Conservation (phyloP, 164 flowering plant species). For the Tetrastigma voinierianum region DNA sequence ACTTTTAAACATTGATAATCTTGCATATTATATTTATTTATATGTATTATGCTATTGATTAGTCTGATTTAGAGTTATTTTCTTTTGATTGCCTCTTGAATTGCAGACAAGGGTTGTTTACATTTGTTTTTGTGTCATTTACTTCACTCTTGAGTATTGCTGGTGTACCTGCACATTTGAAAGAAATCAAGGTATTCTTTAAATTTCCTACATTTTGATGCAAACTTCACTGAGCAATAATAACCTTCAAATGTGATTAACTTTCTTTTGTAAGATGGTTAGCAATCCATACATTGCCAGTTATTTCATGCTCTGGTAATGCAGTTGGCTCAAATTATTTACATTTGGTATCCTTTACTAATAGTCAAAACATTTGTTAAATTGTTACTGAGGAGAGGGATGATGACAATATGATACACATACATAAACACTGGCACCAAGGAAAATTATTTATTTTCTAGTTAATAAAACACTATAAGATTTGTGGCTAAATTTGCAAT, state of each 20-base stretch:
- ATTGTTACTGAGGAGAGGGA: too few species aligned
- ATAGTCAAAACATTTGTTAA: too few species aligned
- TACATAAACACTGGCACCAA: too few species aligned
- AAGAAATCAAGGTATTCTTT: slow-evolving; percentile 77
- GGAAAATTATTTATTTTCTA: too few species aligned
- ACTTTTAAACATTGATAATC: not conserved
- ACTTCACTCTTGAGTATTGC: slow-evolving; percentile 81
- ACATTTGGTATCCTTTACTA: too few species aligned
- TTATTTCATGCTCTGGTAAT: too few species aligned
- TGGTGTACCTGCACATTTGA: slow-evolving; percentile 82
- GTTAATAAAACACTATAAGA: too few species aligned
- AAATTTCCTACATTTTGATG: not conserved
- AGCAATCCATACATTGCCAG: not conserved
- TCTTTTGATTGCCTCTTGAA: slow-evolving; percentile 1
- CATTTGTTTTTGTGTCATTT: slow-evolving; percentile 86
- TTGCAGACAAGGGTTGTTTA: slow-evolving; percentile 92
- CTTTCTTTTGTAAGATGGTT: not conserved
- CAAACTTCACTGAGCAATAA: not conserved
- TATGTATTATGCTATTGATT: not conserved
- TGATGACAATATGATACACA: too few species aligned
- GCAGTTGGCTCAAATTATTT: too few species aligned
- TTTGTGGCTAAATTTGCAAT: too few species aligned
- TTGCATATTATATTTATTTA: not conserved
- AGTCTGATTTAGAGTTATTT: not conserved
- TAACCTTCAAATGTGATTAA: not conserved